phyloP scores from a whole-genome alignment of 2,329 filamentous ascomycete species.

The Grosmannia serpens region DNA sequence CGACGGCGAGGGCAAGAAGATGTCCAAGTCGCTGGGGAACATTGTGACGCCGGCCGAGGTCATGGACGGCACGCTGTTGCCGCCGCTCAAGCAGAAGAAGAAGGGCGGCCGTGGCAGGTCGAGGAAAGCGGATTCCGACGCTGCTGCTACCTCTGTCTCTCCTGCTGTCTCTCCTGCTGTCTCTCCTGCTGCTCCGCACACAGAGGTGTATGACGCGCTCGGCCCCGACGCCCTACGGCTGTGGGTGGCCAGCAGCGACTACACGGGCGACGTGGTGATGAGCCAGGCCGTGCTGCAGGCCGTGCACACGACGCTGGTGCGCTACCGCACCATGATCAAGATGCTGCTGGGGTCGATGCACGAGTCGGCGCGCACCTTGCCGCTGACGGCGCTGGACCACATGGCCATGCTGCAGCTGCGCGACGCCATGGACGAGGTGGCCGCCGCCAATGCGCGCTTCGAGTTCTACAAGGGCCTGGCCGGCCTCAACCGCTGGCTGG shows the following conservation, averaged over 20 bases:
- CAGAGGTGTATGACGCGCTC: conserved; percentile 58
- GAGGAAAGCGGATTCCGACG: too few species aligned
- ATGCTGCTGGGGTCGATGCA: conserved; percentile 73
- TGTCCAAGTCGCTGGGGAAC: conserved; percentile 96
- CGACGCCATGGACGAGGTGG: conserved; percentile 53
- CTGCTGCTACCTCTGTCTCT: too few species aligned
- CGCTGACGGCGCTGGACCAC: conserved; percentile 52
- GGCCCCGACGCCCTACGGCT: conserved; percentile 80
- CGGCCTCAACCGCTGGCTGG: conserved; percentile 69
- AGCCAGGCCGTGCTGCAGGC: conserved; percentile 66
- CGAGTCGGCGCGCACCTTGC: conserved; percentile 35
- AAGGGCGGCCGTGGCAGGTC: neutral
- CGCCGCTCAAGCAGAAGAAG: conserved; percentile 42
- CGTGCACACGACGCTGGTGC: conserved; percentile 66
- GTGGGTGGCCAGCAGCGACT: conserved; percentile 88
- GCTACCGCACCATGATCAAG: conserved; percentile 82
- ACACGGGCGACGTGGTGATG: conserved; percentile 76
- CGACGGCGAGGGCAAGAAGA: conserved; percentile 84
- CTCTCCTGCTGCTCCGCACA: conserved; percentile 9
- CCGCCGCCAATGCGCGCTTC: conserved; percentile 53
- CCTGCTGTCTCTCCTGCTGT: too few species aligned
- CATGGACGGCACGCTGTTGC: conserved; percentile 70
- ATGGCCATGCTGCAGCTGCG: conserved; percentile 68
- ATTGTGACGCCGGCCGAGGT: conserved; percentile 71
- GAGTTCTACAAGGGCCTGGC: conserved; percentile 74